Evolutionary conservation across 352 stramenopile genomes (phyloP).

Genomic region (Peronospora farinosa): DNA sequence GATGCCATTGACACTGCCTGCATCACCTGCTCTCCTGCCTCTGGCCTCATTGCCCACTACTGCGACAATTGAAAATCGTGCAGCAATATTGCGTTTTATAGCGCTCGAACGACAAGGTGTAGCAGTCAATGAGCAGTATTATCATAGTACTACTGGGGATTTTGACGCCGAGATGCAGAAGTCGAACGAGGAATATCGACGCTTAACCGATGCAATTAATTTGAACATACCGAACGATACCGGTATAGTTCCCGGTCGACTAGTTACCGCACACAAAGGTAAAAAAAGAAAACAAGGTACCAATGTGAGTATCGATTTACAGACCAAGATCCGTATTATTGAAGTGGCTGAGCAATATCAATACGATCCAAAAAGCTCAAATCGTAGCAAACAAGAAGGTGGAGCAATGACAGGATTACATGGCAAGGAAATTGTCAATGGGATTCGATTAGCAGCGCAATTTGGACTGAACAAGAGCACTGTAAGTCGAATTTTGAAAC

Average conservation of each 20-base stretch:
- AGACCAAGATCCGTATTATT: constrained; percentile 83
- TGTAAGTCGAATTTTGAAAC: constrained; percentile 78
- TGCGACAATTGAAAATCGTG: constrained; percentile 2
- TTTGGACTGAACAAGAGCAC: constrained; percentile 82
- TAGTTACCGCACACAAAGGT: constrained; percentile 6
- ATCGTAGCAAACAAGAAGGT: constrained; percentile 33
- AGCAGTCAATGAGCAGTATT: constrained; percentile 32
- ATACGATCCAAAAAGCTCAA: constrained; percentile 60
- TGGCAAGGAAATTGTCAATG: constrained; percentile 56
- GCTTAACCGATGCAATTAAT: constrained; percentile 33
- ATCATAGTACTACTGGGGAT: constrained; percentile 25
- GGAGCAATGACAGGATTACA: background rate
- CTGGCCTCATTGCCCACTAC: constrained; percentile 31
- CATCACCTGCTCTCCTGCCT: constrained; percentile 43
- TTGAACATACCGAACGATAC: constrained; percentile 14
- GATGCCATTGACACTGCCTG: constrained; percentile 37
- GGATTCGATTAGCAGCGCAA: constrained; percentile 62
- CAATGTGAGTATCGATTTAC: constrained; percentile 70
- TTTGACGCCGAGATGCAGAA: constrained; percentile 47
- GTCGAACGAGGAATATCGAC: constrained; percentile 39
- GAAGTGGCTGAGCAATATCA: constrained; percentile 77
- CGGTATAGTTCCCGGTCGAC: constrained; percentile 5
- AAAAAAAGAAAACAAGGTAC: constrained; percentile 58
- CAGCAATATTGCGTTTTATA: background rate
- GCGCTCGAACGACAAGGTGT: background rate